Percentiles rank a stretch among this genome's conserved stretches.
phyloP scores from a whole-genome alignment of 1,284 basidiomycete genomes.

The Uromyces viciae-fabae region DNA sequence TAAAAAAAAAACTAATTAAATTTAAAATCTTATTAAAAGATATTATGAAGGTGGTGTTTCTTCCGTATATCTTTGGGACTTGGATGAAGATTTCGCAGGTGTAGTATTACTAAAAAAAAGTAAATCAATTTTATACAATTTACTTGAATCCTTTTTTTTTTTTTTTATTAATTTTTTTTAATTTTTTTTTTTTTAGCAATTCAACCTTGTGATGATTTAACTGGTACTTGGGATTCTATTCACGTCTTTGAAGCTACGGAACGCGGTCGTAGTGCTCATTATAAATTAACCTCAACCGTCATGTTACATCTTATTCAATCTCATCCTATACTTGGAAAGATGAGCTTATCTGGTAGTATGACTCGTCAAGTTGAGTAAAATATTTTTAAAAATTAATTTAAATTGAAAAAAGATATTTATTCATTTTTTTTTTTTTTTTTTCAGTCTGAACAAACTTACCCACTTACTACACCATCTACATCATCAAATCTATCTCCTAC shows the following conservation, averaged over 20 bases:
- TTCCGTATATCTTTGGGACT: slow-evolving; percentile 97
- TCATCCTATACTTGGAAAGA: slow-evolving; percentile 65
- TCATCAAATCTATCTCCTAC: slow-evolving; percentile 64
- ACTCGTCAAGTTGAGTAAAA: slow-evolving; percentile 73
- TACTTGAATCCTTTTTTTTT: not conserved
- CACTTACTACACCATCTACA: slow-evolving; percentile 58
- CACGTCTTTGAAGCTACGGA: slow-evolving; percentile 94
- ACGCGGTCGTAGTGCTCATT: slow-evolving; percentile 82
- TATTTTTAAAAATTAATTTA: not conserved
- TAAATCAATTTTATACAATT: slow-evolving; percentile 60
- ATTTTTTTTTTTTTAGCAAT: slow-evolving; percentile 52
- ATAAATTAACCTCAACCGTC: slow-evolving; percentile 94
- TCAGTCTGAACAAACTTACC: slow-evolving; percentile 77
- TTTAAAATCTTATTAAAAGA: slow-evolving; percentile 57
- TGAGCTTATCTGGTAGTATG: slow-evolving; percentile 89
- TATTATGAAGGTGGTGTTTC: slow-evolving; percentile 96
- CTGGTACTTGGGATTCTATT: slow-evolving; percentile 92
- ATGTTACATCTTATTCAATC: slow-evolving; percentile 86
- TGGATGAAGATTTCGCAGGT: slow-evolving; percentile 94
- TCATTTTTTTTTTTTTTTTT: slow-evolving; percentile 10
- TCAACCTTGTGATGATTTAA: slow-evolving; percentile 50
- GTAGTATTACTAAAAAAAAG: slow-evolving; percentile 95
- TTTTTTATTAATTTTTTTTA: slow-evolving; percentile 51
- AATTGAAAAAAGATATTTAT: not conserved
- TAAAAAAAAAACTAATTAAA: too few relatives aligned